Percentiles rank a stretch among this genome's conserved stretches.
These are phyloP conservation scores for Penicillium fuscoglaucum DNA, from an alignment of 2,329 filamentous ascomycete species.

Conservation along the genomic window DNA sequence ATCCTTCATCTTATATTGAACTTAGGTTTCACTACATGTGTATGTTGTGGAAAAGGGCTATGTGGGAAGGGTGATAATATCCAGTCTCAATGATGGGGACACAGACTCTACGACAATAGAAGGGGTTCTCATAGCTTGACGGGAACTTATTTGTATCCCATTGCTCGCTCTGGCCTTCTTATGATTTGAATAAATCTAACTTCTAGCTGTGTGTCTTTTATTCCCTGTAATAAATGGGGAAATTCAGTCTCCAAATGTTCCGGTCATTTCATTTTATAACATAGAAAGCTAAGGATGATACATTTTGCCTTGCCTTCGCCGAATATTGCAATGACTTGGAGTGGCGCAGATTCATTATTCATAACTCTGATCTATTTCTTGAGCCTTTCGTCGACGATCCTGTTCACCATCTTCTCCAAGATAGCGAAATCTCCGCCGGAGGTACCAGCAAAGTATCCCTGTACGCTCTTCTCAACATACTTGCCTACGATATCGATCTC, in stretches of 20 bases:
- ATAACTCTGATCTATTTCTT: conserved; percentile 33
- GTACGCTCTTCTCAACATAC: conserved; percentile 73
- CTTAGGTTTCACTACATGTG: background rate
- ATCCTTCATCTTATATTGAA: conserved; percentile 8
- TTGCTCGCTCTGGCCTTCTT: background rate
- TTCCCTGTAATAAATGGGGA: background rate
- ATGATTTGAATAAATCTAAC: background rate
- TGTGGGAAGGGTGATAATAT: background rate
- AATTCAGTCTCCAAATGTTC: background rate
- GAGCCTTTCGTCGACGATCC: conserved; percentile 71
- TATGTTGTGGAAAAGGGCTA: no score
- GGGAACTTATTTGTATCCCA: no score
- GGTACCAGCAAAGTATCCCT: conserved; percentile 65
- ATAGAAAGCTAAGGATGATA: background rate
- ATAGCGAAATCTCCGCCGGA: conserved; percentile 50
- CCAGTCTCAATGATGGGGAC: background rate
- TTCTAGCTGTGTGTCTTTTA: conserved; percentile 4
- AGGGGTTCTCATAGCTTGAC: background rate
- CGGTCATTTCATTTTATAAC: background rate
- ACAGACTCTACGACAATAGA: background rate
- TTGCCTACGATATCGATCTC: conserved; percentile 84
- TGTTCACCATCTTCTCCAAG: conserved; percentile 70
- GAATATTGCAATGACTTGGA: background rate
- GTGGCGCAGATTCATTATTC: background rate
- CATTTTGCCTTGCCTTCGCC: background rate